Base-by-base conservation (phyloP, 257 asterid species). In the Scutellaria minor region DNA sequence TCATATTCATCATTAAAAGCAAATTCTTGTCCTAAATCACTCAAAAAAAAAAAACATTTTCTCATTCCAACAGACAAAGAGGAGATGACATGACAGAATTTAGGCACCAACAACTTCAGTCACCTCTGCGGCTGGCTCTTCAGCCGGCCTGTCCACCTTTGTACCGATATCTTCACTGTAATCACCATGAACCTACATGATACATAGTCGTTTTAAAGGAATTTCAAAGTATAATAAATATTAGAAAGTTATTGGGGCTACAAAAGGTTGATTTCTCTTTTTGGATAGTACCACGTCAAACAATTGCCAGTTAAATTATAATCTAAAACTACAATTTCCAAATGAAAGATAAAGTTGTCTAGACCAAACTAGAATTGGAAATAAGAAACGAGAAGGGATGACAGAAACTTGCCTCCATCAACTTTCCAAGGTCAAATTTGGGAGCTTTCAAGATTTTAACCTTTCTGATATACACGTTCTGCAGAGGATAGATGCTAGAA, bases 381-480 rank as follows among this genome's bases (percentile, higher is more conserved):
- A 9, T 1, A 66, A 18, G 31, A 6, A 22, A 61, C 37, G 9
- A 41, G 3, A 57, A 58, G 13, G 31, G n/a, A 35, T 1, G 18
- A 7, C 4, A 22, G 18, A 4, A 45, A 65, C 70, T 53, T 61
- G 40, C 93, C 85, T 87, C 93, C 93, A 87, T 87, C 75, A 87
- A 64, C 83, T 70, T 85, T 66, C 89, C 81, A 41, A 87, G 86
- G 74, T 87, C 93, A 13, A 87, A 87, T 40, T 87, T 87, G 52
- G 93, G 93, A 35, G 93, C 89, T 60, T 87, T 85, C 79, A 87
- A 76, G 70, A 87, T 87, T 79, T 87, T 87, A 50, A 87, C 93
- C 77, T 87, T 87, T 75, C 90, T 80, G 60, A 85, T 85, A 35
- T 68, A 87, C 48, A 87, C 92, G 56, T 87, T 84, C 83, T 87